A percentile compares a stretch with the other conserved stretches of the same genome.
These are phyloP conservation scores for Eucalyptus regnans DNA, from an alignment of 345 rosid species.

Conservation along the genomic window DNA sequence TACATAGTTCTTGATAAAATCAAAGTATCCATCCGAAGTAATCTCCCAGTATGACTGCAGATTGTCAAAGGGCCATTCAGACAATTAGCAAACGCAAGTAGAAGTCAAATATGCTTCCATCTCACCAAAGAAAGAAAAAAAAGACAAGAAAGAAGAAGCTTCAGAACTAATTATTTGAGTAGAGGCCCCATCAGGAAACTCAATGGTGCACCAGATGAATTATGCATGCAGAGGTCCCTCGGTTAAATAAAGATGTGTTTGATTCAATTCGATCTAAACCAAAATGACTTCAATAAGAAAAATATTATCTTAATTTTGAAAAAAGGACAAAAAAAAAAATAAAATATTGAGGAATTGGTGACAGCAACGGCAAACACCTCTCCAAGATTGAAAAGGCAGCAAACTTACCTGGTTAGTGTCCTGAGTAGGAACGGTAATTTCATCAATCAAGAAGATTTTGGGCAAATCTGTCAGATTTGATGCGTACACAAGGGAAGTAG, in stretches of 20 bases:
- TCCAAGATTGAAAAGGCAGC: neutral
- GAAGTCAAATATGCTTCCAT: neutral
- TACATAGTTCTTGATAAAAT: slow-evolving; percentile 65
- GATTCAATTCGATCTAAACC: neutral
- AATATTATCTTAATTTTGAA: neutral
- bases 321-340: neutral
- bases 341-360: neutral
- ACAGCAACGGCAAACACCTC: neutral
- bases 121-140: neutral
- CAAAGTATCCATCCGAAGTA: slow-evolving; percentile 66
- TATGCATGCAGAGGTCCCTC: neutral
- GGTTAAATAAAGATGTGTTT: neutral
- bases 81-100: neutral
- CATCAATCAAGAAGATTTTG: slow-evolving; percentile 75
- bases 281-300: neutral
- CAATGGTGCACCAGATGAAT: neutral
- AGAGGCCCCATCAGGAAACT: neutral
- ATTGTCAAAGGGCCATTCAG: neutral
- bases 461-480: slow-evolving; percentile 69
- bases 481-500: slow-evolving; percentile 69
- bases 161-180: neutral
- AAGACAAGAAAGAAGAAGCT: neutral
- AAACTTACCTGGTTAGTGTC: slow-evolving; percentile 81
- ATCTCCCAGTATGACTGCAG: slow-evolving; percentile 84
- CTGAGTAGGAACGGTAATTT: slow-evolving; percentile 48